Evolutionary conservation across 257 asterid species (phyloP).

Genomic region (Thymus mandschuricus): DNA sequence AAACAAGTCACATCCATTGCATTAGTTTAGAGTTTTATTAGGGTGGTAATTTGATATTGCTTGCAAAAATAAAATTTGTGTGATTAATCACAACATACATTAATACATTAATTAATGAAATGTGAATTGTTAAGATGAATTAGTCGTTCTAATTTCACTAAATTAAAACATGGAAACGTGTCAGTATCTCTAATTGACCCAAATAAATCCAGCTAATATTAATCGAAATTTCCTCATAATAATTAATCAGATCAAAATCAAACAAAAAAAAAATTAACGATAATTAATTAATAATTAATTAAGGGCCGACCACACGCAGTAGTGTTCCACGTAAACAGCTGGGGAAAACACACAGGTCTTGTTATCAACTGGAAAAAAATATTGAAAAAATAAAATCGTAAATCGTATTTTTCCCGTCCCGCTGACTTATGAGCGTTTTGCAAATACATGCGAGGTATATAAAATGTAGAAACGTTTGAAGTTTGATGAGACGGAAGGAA

Average conservation of each 20-base stretch:
- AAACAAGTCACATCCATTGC: no score
- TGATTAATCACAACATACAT: no score
- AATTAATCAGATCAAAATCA: background rate
- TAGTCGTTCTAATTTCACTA: conserved; percentile 16
- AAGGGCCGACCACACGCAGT: conserved; percentile 28
- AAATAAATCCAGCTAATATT: conserved; percentile 15
- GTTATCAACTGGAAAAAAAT: conserved; percentile 14
- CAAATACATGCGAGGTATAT: no score
- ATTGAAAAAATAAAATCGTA: background rate
- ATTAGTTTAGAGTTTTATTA: no score
- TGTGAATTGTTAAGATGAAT: conserved; percentile 6
- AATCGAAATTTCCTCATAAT: background rate
- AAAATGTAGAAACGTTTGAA: no score
- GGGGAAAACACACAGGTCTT: background rate
- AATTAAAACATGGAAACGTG: conserved; percentile 31
- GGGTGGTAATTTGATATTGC: background rate
- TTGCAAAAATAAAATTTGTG: no score
- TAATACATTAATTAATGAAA: background rate
- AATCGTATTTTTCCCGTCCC: background rate
- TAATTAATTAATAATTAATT: background rate
- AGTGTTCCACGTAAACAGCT: conserved; percentile 28
- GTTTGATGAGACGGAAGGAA: background rate
- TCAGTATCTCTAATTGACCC: conserved; percentile 34
- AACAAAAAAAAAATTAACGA: background rate
- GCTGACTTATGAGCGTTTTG: no score